phyloP scores from a whole-genome alignment of 805 yeast species.

The Cyberlindnera petersonii region DNA sequence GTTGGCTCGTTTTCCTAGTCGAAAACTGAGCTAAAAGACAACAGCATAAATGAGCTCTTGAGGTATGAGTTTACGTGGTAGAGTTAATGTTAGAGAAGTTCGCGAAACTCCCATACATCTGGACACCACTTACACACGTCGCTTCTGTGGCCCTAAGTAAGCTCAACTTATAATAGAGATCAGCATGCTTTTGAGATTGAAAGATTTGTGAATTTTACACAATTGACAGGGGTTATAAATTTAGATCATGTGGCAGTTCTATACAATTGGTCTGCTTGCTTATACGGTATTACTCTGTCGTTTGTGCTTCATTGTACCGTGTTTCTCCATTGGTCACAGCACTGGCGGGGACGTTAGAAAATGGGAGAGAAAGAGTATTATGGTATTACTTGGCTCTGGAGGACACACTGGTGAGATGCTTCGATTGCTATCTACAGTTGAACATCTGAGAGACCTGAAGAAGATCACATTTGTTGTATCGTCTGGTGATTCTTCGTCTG shows the following conservation, averaged over 20 bases:
- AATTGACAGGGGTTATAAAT: too few species aligned
- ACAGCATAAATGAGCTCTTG: too few species aligned
- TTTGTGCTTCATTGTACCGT: slow-evolving; percentile 17
- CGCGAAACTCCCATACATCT: not conserved
- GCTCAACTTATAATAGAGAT: too few species aligned
- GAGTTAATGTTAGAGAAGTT: too few species aligned
- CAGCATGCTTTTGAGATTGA: too few species aligned
- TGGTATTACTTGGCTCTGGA: slow-evolving; percentile 78
- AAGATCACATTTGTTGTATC: slow-evolving; percentile 37
- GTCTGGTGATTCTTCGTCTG: slow-evolving; percentile 50
- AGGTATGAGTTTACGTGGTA: too few species aligned
- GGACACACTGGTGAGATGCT: slow-evolving; percentile 97
- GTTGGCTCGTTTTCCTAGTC: too few species aligned
- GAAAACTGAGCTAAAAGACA: too few species aligned
- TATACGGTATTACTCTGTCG: slow-evolving; percentile 11
- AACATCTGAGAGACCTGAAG: slow-evolving; percentile 9
- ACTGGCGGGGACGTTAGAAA: not conserved
- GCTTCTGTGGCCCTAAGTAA: too few species aligned
- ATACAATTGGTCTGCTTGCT: slow-evolving; percentile 4
- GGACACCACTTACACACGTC: too few species aligned
- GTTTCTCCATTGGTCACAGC: slow-evolving; percentile 4
- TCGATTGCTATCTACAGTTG: slow-evolving; percentile 47
- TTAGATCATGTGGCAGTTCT: slow-evolving; percentile 15
- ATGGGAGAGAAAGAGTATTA: slow-evolving; percentile 15
- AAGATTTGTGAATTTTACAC: too few species aligned